Base-by-base conservation (phyloP, 1,139 yeast species). In the Debaryomyces sp. region DNA sequence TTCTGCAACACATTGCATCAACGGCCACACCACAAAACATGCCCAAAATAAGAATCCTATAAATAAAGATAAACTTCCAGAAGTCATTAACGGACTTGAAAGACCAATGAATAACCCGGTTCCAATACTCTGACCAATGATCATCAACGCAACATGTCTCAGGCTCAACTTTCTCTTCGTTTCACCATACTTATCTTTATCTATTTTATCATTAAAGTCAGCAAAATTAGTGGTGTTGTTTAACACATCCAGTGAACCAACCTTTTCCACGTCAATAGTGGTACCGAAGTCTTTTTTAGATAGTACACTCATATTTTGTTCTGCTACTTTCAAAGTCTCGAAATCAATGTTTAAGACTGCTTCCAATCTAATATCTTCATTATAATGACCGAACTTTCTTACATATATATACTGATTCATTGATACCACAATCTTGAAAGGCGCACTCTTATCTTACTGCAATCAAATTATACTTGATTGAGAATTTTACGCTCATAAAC, bases 51-150 rank as follows among this genome's bases (percentile, higher is more conserved):
- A 44, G 50, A 71, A 72, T 6, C 73, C 77, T 3, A 70, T 52
- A 47, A 73, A 70, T 40, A 73, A 62, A 10, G 76, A 64, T 18
- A 72, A 59, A n/a, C 75, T 65, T 8, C 78, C 78, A 6, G 71
- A 62, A 3, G 64, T 62, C 47, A 62, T 63, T 47, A 73, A 63
- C 2, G 77, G 76, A 3, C 64, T 48, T 15, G 68, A 60, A 43
- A 72, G 56, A 17, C 77, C 76, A 34, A 73, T 61, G 55, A 73
- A 77, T 40, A 77, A 62, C 45, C 82, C 83, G 2, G 80, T 71
- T 27, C 82, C 82, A 42, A 78, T 75, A 48, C 76, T 66, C 48
- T 78, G 81, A 13, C 83, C 82, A 42, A 79, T 73, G 43, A 78
- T 75, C 69, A 79, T 75, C 56, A 79, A 68, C 39, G 75, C 66